These are phyloP conservation scores for Pelargonium myrrhifolium DNA, from an alignment of 441 rosid species.

Conservation along the genomic window DNA sequence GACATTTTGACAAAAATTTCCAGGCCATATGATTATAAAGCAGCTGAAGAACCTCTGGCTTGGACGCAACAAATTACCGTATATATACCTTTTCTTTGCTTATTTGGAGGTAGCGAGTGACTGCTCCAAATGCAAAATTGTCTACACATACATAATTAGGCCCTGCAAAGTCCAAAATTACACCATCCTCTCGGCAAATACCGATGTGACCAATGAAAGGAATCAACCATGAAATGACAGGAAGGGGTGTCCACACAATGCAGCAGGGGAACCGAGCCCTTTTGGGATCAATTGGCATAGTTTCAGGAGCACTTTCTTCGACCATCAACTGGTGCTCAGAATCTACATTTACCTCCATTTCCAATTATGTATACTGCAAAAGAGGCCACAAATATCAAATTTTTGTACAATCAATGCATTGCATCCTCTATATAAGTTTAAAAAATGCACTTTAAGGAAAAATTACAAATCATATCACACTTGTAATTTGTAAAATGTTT, in stretches of 20 bases:
- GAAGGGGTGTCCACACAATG: slow-evolving; percentile 70
- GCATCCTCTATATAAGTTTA: background rate
- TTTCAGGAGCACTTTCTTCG: slow-evolving; percentile 26
- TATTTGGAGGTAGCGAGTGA: slow-evolving; percentile 49
- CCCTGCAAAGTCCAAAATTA: slow-evolving; percentile 62
- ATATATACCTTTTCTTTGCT: slow-evolving; percentile 45
- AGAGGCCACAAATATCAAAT: slow-evolving; percentile 1
- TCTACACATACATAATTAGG: slow-evolving; percentile 64
- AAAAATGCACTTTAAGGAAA: background rate
- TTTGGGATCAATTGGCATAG: slow-evolving; percentile 38
- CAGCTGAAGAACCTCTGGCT: background rate
- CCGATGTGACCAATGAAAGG: slow-evolving; percentile 66
- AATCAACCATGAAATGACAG: slow-evolving; percentile 57
- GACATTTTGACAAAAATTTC: too few species aligned
- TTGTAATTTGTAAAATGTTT: background rate
- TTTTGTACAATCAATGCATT: background rate
- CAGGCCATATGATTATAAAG: background rate
- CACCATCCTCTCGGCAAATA: slow-evolving; percentile 70
- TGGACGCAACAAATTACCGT: background rate
- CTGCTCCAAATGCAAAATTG: slow-evolving; percentile 51
- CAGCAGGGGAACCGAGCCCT: slow-evolving; percentile 56
- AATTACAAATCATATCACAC: background rate
- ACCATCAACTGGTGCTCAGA: slow-evolving; percentile 35
- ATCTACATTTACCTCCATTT: slow-evolving; percentile 49
- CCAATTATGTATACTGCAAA: slow-evolving; percentile 14